Percentiles rank a stretch among this genome's conserved stretches.
Evolutionary conservation across 805 yeast genomes (phyloP).

Genomic region (Hanseniaspora hatyaiensis): DNA sequence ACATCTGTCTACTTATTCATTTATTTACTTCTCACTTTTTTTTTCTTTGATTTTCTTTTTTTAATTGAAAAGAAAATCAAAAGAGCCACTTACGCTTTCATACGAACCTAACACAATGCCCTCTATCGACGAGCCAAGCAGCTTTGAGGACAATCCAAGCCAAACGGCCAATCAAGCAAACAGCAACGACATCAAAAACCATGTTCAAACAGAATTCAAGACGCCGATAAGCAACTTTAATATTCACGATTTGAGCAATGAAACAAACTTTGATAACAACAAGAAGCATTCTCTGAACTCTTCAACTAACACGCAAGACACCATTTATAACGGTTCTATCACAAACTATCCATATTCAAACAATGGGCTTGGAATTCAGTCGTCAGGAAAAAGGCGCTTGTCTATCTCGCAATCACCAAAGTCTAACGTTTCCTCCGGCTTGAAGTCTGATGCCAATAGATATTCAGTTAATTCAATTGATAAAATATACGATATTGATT

Average conservation of each 20-base stretch:
- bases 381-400: not conserved
- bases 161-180: too few species aligned
- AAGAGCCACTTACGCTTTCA: too few species aligned
- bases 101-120: too few species aligned
- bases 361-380: not conserved
- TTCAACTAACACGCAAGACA: slow-evolving; percentile 5
- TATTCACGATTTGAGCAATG: not conserved
- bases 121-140: too few species aligned
- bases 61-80: too few species aligned
- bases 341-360: not conserved
- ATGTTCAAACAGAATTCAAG: too few species aligned
- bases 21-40: too few species aligned
- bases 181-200: too few species aligned
- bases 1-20: too few species aligned
- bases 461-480: not conserved
- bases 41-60: too few species aligned
- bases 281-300: not conserved
- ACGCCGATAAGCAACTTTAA: not conserved
- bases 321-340: not conserved
- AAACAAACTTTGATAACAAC: not conserved
- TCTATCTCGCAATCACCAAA: slow-evolving; percentile 14
- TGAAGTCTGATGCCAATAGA: not conserved
- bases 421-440: slow-evolving; percentile 7
- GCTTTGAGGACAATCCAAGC: too few species aligned
- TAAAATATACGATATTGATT: slow-evolving; percentile 8